These are phyloP conservation scores for Penicillium dipodomyicola DNA, from an alignment of 495 filamentous ascomycete species.

Conservation along the genomic window DNA sequence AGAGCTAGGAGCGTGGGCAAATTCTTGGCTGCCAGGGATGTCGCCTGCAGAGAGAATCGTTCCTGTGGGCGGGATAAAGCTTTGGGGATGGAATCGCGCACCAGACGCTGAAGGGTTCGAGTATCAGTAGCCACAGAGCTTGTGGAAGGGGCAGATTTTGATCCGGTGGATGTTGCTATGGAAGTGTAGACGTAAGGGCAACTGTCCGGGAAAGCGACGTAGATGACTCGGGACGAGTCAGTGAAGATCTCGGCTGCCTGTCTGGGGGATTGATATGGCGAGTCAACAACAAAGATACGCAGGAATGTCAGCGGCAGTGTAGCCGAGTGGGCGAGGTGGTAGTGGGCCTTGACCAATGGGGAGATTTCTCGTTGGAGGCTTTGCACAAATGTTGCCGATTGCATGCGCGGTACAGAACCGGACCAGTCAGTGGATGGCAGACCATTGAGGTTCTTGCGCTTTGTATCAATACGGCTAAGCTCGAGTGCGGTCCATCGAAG, in stretches of 20 bases:
- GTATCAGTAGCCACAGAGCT: slow-evolving; percentile 49
- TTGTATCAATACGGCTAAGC: slow-evolving; percentile 41
- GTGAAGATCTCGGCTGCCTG: slow-evolving; percentile 42
- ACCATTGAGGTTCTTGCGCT: slow-evolving; percentile 6
- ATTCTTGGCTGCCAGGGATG: slow-evolving; percentile 64
- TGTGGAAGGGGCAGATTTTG: slow-evolving; percentile 23
- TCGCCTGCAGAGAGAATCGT: slow-evolving; percentile 63
- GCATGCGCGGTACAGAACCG: slow-evolving; percentile 64
- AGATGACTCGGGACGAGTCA: slow-evolving; percentile 62
- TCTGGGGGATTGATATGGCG: slow-evolving; percentile 61
- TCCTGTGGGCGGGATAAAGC: slow-evolving; percentile 69
- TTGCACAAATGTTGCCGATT: slow-evolving; percentile 69
- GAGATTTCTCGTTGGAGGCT: slow-evolving; percentile 69
- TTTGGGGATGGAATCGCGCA: slow-evolving; percentile 72
- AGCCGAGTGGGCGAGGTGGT: slow-evolving; percentile 64
- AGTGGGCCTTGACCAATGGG: slow-evolving; percentile 77
- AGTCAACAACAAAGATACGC: slow-evolving; percentile 70
- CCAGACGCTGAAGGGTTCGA: slow-evolving; percentile 62
- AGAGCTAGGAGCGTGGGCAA: slow-evolving; percentile 62
- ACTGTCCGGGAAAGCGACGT: slow-evolving; percentile 74
- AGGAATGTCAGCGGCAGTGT: slow-evolving; percentile 65
- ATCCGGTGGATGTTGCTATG: slow-evolving; percentile 40
- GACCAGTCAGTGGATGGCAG: slow-evolving; percentile 35
- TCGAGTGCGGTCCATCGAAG: slow-evolving; percentile 75
- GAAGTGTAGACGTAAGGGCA: slow-evolving; percentile 74